Evolutionary conservation across 768 basidiomycete species (phyloP), one percentile per base, ranked within the genome.

Genomic region (Rhodotorula sphaerocarpa): DNA sequence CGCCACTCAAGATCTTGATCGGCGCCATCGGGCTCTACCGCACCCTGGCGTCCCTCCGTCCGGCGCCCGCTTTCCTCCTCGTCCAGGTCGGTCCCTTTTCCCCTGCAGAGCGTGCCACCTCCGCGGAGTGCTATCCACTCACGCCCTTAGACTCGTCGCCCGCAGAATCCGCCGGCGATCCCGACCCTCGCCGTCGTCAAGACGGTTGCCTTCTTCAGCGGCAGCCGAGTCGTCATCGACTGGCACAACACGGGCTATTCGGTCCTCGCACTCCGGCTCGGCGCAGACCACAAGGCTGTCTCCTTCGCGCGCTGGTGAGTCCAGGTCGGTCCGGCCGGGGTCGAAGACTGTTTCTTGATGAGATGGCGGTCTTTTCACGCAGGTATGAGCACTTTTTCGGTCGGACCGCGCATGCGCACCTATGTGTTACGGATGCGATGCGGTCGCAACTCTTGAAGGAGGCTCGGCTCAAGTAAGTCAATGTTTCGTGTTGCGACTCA

Each of bases 211-310:
- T 73, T 77, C 25, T 70, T 89, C 21, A 80, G 83, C 23, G 85
- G 87, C 5, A 86, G 85, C 68, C 89, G 87, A 70, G 79, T 99
- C 68, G 87, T 99, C 63, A 91, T 99, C 57, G 95, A 99, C 76
- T 99, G 95, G 95, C 95, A 99, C 74, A 99, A 99, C 75, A 82
- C 93, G 30, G 95, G 95, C 23, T 91, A 90, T 74, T 93, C 84
- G 66, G 90, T 97, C 50, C 82, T 99, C 51, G 86, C 86, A 2
- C 75, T 99, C 67, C 86, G 83, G 70, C 77, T 91, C n/a, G 87
- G 90, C 0, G 61, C 78, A 2, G 73, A 75, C 0, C 87, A 90
- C 73, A 74, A 79, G 0, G 79, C 92, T 64, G 89, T 93, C 44
- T 80, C 75, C 66, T 73, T 93, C 27, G 86, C 89, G 0, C 83